These are phyloP conservation scores for Oryza australiensis DNA, from an alignment of 176 grass and related monocot genomes.

Conservation along the genomic window DNA sequence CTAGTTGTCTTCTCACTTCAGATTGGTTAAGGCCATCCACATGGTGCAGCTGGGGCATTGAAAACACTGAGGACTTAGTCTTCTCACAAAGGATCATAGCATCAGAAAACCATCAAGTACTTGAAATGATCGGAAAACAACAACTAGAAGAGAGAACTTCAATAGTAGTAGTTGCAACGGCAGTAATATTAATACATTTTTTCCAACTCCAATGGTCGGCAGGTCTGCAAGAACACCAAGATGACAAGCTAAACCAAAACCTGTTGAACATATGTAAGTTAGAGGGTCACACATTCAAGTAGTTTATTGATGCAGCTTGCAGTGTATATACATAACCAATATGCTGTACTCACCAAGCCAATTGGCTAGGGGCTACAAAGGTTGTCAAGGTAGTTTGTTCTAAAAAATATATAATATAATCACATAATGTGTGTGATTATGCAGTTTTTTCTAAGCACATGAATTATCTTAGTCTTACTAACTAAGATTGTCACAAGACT, in stretches of 20 bases:
- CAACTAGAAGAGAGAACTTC: not conserved
- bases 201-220: constrained; percentile 78
- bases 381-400: not conserved
- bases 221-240: constrained; percentile 73
- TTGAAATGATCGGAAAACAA: not conserved
- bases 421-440: not conserved
- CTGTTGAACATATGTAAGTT: constrained; percentile 45
- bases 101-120: not conserved
- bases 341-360: not conserved
- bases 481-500: not conserved
- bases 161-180: not conserved
- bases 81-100: not conserved
- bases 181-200: constrained; percentile 66
- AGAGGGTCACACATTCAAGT: not conserved
- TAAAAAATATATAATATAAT: constrained; percentile 1
- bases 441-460: not conserved
- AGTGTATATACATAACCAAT: not conserved
- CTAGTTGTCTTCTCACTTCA: constrained; percentile 57
- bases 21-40: constrained; percentile 82
- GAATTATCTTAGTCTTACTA: not conserved
- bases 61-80: constrained; percentile 23
- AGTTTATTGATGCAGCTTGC: constrained; percentile 12
- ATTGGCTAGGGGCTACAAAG: not conserved
- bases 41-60: constrained; percentile 71
- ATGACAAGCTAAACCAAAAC: constrained; percentile 99